Percentiles rank a stretch among this genome's conserved stretches.
Conservation (phyloP, 331 rosid species). For the Quercus phellos region DNA sequence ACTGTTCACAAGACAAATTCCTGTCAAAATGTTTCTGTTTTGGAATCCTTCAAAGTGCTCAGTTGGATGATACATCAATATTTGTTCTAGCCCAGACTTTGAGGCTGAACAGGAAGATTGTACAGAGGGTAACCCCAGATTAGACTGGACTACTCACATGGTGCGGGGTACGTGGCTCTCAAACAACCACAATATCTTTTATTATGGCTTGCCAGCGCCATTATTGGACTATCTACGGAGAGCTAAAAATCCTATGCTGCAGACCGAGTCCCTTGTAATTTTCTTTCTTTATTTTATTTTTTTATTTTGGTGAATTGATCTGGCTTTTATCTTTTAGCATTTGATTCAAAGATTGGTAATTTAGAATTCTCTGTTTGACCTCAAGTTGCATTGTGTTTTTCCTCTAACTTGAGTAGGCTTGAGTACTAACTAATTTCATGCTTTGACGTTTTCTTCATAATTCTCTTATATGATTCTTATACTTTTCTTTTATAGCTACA, state of each 20-base stretch:
- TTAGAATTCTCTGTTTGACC: not conserved
- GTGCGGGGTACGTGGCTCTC: slow-evolving; percentile 85
- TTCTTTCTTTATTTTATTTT: slow-evolving; percentile 9
- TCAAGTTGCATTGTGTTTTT: not conserved
- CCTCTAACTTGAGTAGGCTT: not conserved
- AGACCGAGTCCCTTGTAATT: slow-evolving; percentile 45
- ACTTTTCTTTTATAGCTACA: slow-evolving; percentile 43
- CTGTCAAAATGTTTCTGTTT: slow-evolving; percentile 16
- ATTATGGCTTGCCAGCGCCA: slow-evolving; percentile 71
- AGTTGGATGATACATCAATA: slow-evolving; percentile 10
- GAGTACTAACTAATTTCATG: not conserved
- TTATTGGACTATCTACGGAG: slow-evolving; percentile 66
- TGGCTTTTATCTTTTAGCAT: no score
- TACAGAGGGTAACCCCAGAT: slow-evolving; percentile 27
- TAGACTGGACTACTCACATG: slow-evolving; percentile 57
- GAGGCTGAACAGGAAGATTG: slow-evolving; percentile 31
- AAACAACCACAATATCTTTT: slow-evolving; percentile 41
- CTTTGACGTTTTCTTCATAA: not conserved
- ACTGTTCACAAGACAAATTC: not conserved
- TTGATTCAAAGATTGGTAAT: not conserved
- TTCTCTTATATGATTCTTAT: not conserved
- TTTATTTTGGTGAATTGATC: not conserved
- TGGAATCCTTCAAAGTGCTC: slow-evolving; percentile 1
- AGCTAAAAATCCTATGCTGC: slow-evolving; percentile 35
- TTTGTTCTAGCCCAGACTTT: slow-evolving; percentile 42